phyloP scores from a whole-genome alignment of 2,329 filamentous ascomycete genomes.

The Colletotrichum neosansevieriae region DNA sequence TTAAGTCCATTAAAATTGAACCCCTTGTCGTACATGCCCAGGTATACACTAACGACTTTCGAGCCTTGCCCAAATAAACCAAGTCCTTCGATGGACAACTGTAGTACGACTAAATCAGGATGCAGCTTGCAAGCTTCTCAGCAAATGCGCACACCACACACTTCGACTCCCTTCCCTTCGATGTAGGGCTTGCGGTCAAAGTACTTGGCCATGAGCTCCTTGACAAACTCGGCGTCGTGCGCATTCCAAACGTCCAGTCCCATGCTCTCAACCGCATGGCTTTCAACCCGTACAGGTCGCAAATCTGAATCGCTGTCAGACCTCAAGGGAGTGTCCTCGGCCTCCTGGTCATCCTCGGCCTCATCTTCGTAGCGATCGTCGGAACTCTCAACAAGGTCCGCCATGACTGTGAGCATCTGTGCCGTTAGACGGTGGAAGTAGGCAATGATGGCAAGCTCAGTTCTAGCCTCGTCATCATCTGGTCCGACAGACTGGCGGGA shows the following conservation, averaged over 20 bases:
- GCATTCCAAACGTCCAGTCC: slow-evolving; percentile 84
- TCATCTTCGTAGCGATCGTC: slow-evolving; percentile 60
- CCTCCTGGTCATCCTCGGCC: slow-evolving; percentile 45
- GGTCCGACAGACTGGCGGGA: slow-evolving; percentile 41
- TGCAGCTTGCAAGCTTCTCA: slow-evolving; percentile 47
- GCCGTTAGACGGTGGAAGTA: slow-evolving; percentile 85
- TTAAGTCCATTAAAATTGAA: slow-evolving; percentile 9
- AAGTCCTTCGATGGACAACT: neutral
- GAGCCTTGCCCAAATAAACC: neutral
- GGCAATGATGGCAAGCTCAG: slow-evolving; percentile 79
- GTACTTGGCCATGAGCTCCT: slow-evolving; percentile 72
- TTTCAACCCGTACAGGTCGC: slow-evolving; percentile 66
- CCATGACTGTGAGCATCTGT: slow-evolving; percentile 71
- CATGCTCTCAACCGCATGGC: slow-evolving; percentile 76
- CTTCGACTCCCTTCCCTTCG: slow-evolving; percentile 76
- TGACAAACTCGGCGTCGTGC: slow-evolving; percentile 76
- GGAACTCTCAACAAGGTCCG: slow-evolving; percentile 67
- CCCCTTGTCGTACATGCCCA: neutral
- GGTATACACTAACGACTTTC: slow-evolving; percentile 9
- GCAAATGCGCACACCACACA: slow-evolving; percentile 80
- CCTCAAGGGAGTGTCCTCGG: slow-evolving; percentile 47
- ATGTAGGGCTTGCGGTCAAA: slow-evolving; percentile 74
- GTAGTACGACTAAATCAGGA: too few relatives aligned
- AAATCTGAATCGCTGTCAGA: slow-evolving; percentile 44
- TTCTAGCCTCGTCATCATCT: slow-evolving; percentile 57